A percentile compares a stretch with the other conserved stretches of the same genome.
These are phyloP conservation scores for Hypomyces perniciosus DNA, from an alignment of 2,329 filamentous ascomycete species.

Conservation along the genomic window DNA sequence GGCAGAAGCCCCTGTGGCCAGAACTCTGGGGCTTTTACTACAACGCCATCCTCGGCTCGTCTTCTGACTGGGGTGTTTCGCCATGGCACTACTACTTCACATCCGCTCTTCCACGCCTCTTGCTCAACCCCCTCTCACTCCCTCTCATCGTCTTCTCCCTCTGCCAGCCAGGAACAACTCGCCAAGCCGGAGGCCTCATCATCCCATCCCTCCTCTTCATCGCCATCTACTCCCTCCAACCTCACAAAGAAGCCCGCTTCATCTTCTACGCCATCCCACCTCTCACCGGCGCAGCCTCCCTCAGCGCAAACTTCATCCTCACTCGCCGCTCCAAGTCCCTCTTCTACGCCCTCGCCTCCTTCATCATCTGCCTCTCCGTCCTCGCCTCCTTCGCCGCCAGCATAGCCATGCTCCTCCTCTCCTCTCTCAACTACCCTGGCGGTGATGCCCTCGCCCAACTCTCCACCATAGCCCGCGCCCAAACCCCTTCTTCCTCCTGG, in stretches of 20 bases:
- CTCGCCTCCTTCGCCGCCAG: constrained; percentile 55
- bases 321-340: constrained; percentile 56
- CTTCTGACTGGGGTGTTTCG: constrained; percentile 80
- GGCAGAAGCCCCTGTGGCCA: constrained; percentile 83
- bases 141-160: constrained; percentile 50
- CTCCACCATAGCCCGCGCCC: constrained; percentile 27
- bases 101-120: constrained; percentile 72
- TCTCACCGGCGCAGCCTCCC: constrained; percentile 69
- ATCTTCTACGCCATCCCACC: constrained; percentile 82
- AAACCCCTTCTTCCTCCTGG: constrained; percentile 17
- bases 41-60: constrained; percentile 79
- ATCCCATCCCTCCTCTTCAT: constrained; percentile 68
- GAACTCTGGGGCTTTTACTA: constrained; percentile 85
- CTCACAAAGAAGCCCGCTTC: constrained; percentile 96
- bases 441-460: constrained; percentile 65
- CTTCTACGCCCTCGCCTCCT: constrained; percentile 48
- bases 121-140: constrained; percentile 70
- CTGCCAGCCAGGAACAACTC: constrained; percentile 38
- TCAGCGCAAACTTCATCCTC: constrained; percentile 67
- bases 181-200: constrained; percentile 44
- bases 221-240: constrained; percentile 75
- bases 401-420: constrained; percentile 65
- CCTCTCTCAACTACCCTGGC: constrained; percentile 89
- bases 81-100: constrained; percentile 84
- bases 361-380: constrained; percentile 54